Evolutionary conservation across 306 rosid genomes (phyloP).

Genomic region (Potentilla sterilis): DNA sequence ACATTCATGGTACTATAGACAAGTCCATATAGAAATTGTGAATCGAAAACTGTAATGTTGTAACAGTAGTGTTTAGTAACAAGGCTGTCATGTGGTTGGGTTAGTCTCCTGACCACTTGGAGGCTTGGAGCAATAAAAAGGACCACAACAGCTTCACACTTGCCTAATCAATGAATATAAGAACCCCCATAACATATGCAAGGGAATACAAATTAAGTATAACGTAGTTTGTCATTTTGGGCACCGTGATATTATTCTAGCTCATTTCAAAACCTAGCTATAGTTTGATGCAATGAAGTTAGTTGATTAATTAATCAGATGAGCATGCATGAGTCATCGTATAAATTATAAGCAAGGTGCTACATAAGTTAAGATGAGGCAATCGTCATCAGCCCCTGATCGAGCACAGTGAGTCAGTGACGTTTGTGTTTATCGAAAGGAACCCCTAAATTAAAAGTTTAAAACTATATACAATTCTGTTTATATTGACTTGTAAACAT

Average conservation of each 20-base stretch:
- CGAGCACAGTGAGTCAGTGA: slow-evolving; percentile 34
- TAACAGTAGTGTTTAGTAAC: slow-evolving; percentile 20
- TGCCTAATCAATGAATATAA: not conserved
- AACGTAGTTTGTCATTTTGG: not conserved
- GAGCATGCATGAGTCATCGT: slow-evolving; percentile 3
- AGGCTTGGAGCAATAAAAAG: slow-evolving; percentile 18
- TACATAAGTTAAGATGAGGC: not conserved
- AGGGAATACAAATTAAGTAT: not conserved
- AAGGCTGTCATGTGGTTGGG: slow-evolving; percentile 31
- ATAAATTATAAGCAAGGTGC: not conserved
- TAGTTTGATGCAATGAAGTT: not conserved
- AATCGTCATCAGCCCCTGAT: slow-evolving; percentile 32
- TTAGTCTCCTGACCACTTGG: slow-evolving; percentile 24
- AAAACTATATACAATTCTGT: not conserved
- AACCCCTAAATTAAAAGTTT: not conserved
- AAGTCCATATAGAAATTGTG: no score
- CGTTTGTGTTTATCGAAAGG: slow-evolving; percentile 28
- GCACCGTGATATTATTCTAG: not conserved
- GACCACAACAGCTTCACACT: slow-evolving; percentile 19
- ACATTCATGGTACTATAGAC: no score
- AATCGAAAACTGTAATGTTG: not conserved
- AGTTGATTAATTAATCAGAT: not conserved
- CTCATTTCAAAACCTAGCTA: not conserved
- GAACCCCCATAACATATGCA: not conserved
- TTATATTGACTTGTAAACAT: slow-evolving; percentile 1